Evolutionary conservation across 169 alveolate species (phyloP), one percentile per base, ranked within the genome.

Genomic region (Cryptosporidium viatorum): DNA sequence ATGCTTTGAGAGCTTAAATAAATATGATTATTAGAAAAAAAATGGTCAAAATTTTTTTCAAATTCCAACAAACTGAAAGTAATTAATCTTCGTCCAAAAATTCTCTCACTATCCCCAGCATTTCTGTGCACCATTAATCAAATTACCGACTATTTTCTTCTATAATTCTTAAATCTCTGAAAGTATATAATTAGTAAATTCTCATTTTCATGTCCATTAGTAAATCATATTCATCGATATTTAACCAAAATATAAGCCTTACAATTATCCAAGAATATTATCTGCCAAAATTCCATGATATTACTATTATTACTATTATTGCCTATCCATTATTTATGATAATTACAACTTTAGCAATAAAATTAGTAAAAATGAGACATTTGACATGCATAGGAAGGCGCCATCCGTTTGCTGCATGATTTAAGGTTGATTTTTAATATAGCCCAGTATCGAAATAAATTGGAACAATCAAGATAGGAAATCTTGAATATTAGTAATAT

Each of bases 311-410:
- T 3, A 48, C 5, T 48, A 14, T 14, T 48, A 7, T 48, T 1
- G n/a, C 55, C 21, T 48, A 48, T 48, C 55, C 55, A 48, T 48
- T 48, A 48, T 16, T 48, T 48, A 48, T 16, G 3, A 3, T 48
- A 14, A 48, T 48, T 48, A 48, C 12, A 48, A 48, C 16, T 52
- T 55, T 16, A 55, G 35, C 2, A 55, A 55, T n/a, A 55, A 2
- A 0, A 23, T 1, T 26, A 23, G 35, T 55, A 14, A 65, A 26
- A 65, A 37, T 65, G 18, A 65, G 71, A 65, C 71, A 65, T 65
- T 37, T 37, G 50, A 37, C 71, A 65, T 65, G 71, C 71, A 65
- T 65, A 65, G 71, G 4, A 26, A 31, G 71, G 71, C 71, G 71
- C 71, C 71, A 65, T 10, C 16, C 16, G 12, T 59, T 31, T 37